Conservation (phyloP, 2,329 filamentous ascomycete genomes). For the Fusarium sp. region DNA sequence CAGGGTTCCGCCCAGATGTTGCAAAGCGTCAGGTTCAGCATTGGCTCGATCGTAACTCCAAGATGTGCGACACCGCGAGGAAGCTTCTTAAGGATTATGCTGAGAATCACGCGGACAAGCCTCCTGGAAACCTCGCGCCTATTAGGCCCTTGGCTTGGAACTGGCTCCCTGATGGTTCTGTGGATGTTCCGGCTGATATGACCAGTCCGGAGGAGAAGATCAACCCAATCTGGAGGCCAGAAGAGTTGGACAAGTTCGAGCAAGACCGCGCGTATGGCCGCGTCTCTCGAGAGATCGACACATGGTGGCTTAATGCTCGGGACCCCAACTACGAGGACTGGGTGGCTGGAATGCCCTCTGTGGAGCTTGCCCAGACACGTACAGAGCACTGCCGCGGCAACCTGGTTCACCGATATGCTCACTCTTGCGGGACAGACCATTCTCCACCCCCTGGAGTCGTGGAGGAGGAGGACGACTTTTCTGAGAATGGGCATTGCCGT, state of each 20-base stretch:
- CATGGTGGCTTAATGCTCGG: constrained; percentile 71
- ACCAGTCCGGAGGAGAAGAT: constrained; percentile 56
- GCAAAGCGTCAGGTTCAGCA: constrained; percentile 71
- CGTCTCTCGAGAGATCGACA: constrained; percentile 72
- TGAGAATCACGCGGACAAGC: constrained; percentile 58
- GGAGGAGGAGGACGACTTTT: constrained; percentile 49
- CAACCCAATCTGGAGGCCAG: constrained; percentile 61
- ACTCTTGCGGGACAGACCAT: constrained; percentile 56
- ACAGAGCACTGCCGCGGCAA: constrained; percentile 69
- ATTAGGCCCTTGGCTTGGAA: constrained; percentile 66
- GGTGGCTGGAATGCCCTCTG: constrained; percentile 68
- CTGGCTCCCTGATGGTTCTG: constrained; percentile 59
- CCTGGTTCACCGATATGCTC: constrained; percentile 66
- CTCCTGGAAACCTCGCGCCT: constrained; percentile 61
- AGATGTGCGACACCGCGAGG: constrained; percentile 66
- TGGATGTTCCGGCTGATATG: constrained; percentile 44
- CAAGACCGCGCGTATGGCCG: constrained; percentile 69
- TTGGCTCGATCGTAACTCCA: constrained; percentile 71
- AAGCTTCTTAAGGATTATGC: constrained; percentile 66
- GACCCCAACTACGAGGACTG: constrained; percentile 70
- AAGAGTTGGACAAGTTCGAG: constrained; percentile 66
- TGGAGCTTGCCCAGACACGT: constrained; percentile 67
- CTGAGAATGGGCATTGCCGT: constrained; percentile 51
- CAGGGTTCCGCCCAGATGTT: constrained; percentile 64
- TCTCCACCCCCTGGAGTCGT: constrained; percentile 48